These are phyloP conservation scores for Penicillium rolfsii DNA, from an alignment of 2,329 filamentous ascomycete genomes.

Conservation along the genomic window DNA sequence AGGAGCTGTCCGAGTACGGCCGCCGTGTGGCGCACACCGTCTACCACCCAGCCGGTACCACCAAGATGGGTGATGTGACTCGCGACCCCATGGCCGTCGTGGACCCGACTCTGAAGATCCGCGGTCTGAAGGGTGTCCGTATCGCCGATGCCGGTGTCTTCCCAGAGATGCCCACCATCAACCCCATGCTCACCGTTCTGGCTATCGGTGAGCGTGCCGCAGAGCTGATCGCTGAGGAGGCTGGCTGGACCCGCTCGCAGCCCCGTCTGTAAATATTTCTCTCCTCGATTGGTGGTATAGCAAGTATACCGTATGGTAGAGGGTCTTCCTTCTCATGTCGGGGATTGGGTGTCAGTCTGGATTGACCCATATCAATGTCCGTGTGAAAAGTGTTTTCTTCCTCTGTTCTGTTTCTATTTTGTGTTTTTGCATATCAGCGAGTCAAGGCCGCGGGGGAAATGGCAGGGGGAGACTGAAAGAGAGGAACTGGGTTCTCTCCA, in stretches of 20 bases:
- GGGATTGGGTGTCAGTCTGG: background rate
- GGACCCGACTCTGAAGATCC: slow-evolving; percentile 72
- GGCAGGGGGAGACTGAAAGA: no score
- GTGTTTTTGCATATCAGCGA: slow-evolving; percentile 32
- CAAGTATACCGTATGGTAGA: background rate
- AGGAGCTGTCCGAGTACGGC: slow-evolving; percentile 80
- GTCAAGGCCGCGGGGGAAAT: slow-evolving; percentile 11
- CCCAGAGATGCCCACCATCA: slow-evolving; percentile 82
- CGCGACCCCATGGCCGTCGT: slow-evolving; percentile 76
- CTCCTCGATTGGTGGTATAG: no score
- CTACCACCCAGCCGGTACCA: slow-evolving; percentile 87
- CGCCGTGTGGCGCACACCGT: slow-evolving; percentile 82
- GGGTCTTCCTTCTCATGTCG: background rate
- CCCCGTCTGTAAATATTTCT: slow-evolving; percentile 53
- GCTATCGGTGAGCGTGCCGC: slow-evolving; percentile 81
- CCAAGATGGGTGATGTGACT: slow-evolving; percentile 79
- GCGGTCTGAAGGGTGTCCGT: slow-evolving; percentile 71
- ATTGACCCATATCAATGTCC: background rate
- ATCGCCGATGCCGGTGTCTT: slow-evolving; percentile 88
- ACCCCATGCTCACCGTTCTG: slow-evolving; percentile 88
- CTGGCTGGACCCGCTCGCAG: slow-evolving; percentile 64
- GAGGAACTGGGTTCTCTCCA: background rate
- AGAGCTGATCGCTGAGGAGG: slow-evolving; percentile 78
- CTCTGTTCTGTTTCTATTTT: slow-evolving; percentile 16
- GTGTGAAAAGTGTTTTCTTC: slow-evolving; percentile 21